Base-by-base conservation (phyloP, 495 filamentous ascomycete species). In the Oidiodendron maius region DNA sequence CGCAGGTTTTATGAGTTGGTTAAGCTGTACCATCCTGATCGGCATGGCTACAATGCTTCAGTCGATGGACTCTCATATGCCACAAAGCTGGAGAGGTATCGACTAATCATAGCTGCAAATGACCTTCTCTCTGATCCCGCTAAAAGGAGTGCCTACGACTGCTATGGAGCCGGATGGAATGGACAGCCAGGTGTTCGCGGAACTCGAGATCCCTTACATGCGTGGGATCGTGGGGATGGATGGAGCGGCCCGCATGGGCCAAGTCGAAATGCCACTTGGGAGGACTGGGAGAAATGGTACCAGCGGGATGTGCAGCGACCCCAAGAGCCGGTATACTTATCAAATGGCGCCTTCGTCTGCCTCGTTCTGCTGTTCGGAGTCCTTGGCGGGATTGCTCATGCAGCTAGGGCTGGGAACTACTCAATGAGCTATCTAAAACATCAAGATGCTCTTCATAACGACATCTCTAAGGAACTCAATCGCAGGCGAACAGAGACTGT, bases 241-340 rank as follows among this genome's bases (percentile, higher is more conserved):
- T 80, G 77, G 64, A 61, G 70, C 3, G 51, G 67, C 15, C 66
- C 70, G 0, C 67, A 71, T 1, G 80, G 76, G 16, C 81, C 91
- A 18, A 81, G 78, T 59, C 70, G 72, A 50, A 96, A 96, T 60
- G 94, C 89, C 11, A 98, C 91, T 0, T 98, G 93, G 93, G 93
- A 98, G 60, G 94, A 98, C 61, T 98, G 94, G 93, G 91, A 98
- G 67, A 75, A 74, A 34, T 98, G 87, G 85, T 78, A 88, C 56
- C 64, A 61, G 34, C 59, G 62, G 40, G 52, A 61, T 22, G 47
- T 59, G 30, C 66, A 75, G 35, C 50, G 51, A 0, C 39, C 46
- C 1, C 78, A 83, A 39, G 64, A 77, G 40, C 75, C 84, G n/a
- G 61, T 83, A 30, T 85, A 77, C 57, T 70, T 85, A 50, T 85